Base-by-base conservation (phyloP, 495 filamentous ascomycete genomes). In the Hamigera avellanea region DNA sequence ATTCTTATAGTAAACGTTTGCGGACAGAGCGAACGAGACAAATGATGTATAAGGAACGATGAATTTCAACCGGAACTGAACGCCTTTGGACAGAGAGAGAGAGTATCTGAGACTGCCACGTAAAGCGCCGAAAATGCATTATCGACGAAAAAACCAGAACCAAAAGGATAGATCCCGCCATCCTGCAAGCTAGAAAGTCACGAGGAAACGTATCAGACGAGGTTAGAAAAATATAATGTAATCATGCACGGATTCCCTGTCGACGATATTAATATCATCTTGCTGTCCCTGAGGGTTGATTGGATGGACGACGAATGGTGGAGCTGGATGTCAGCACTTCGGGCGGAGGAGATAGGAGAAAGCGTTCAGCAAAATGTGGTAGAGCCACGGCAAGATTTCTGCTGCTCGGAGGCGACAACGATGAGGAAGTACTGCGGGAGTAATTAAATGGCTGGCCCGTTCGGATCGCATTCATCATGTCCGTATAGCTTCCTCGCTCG, bases 401-500 rank as follows among this genome's bases (percentile, higher is more conserved):
- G 30, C 44, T 39, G 33, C 31, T 28, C n/a, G 39, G 35, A 33
- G 41, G 35, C 12, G 47, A 44, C 34, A 51, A 41, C 9, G 49
- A 33, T 14, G 52, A 45, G 17, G 54, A 44, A 8, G 44, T 37
- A 35, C 57, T 57, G 17, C 55, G 46, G 14, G 52, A 26, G 26
- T 52, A 49, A 23, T 45, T 46, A 47, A 65, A 47, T 21, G 59
- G 56, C 33, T 64, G 62, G 29, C 52, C 53, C 13, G 49, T 41
- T 18, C 64, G 58, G 36, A 68, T 66, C 8, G 59, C 62, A 40
- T 58, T 53, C 14, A 68, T 34, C 44, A 67, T 53, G 32, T 64
- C 61, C 6, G 49, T 44, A 42, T 64, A 66, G 27, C 52, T 53
- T 42, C 69, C 70, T 19, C 71, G 57, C 42, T 89, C 85, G 21